Percentiles rank a stretch among this genome's conserved stretches.
Conservation (phyloP, 768 basidiomycete species). For the Tylopilus rubrobrunneus region DNA sequence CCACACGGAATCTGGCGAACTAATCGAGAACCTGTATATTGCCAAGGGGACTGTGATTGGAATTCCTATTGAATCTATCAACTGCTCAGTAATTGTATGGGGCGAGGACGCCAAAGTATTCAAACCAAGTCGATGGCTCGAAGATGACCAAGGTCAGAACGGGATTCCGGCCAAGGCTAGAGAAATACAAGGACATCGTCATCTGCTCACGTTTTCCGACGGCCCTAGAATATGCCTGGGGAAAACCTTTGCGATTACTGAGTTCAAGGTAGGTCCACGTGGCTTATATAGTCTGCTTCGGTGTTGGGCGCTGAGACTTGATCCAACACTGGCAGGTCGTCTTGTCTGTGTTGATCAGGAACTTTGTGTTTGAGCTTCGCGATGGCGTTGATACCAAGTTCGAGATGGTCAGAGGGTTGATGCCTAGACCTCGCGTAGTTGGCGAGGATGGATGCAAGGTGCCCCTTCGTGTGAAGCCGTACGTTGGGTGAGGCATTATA, state of each 20-base stretch:
- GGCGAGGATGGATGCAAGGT: too few relatives aligned
- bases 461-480: too few relatives aligned
- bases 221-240: constrained; percentile 49
- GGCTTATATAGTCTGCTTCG: too few relatives aligned
- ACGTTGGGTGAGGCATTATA: too few relatives aligned
- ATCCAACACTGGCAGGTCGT: constrained; percentile 31
- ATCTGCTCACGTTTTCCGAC: constrained; percentile 48
- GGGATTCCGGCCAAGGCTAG: constrained; percentile 28
- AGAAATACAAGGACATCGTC: constrained; percentile 44
- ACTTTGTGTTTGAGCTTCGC: constrained; percentile 32
- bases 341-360: constrained; percentile 37
- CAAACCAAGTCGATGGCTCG: constrained; percentile 62
- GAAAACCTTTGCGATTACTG: constrained; percentile 41
- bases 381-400: background rate
- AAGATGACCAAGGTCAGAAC: constrained; percentile 13
- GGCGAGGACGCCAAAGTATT: constrained; percentile 56
- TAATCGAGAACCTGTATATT: constrained; percentile 38
- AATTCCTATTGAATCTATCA: constrained; percentile 44
- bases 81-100: constrained; percentile 53
- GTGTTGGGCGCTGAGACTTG: background rate
- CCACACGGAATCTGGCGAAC: constrained; percentile 36
- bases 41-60: constrained; percentile 44
- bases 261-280: constrained; percentile 28
- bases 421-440: too few relatives aligned
- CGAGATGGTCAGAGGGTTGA: background rate